Evolutionary conservation across 805 yeast genomes (phyloP), one percentile per base, ranked within the genome.

Genomic region (Ogataea siamensis): DNA sequence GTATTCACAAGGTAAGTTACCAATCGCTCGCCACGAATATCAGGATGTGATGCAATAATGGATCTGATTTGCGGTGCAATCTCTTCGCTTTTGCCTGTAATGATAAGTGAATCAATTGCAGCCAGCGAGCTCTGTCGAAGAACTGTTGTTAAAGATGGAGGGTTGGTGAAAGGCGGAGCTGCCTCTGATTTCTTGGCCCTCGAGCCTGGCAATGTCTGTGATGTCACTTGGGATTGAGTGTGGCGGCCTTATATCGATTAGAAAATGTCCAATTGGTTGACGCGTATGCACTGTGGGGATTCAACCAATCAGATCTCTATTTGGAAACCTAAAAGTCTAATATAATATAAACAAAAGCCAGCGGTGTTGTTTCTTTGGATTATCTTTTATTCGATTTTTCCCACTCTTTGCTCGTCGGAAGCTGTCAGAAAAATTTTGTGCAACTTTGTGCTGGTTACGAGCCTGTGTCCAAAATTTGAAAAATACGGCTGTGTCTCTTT

Each of bases 151-250:
- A 37, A 33, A 20, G 34, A n/a, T 12, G 25, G 28, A 13, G 17
- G 18, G 10, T 26, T 17, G 16, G 15, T 34, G 35, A 7, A 38
- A 53, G 58, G 59, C 56, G 52, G 35, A 23, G 29, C 23, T 31
- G 58, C 56, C 60, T 50, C 49, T 17, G 32, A 28, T 21, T 27
- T 30, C 28, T 37, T 43, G 51, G 55, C 55, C 52, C 50, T 50
- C 35, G 49, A 50, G 53, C 55, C 55, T 42, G 50, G 43, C 51
- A 41, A 40, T 32, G 32, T 37, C 32, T 40, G 13, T 18, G 50
- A 35, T 38, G 50, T 43, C 50, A 50, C 54, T 46, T 46, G 51
- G 32, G 29, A 37, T 11, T 15, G 18, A 19, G 22, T 23, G 10
- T 8, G 11, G n/a, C 25, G 20, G 32, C 30, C 25, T 31, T n/a